Base-by-base conservation (phyloP, 1,139 yeast species). In the Magnusiomyces tetraspermus region DNA sequence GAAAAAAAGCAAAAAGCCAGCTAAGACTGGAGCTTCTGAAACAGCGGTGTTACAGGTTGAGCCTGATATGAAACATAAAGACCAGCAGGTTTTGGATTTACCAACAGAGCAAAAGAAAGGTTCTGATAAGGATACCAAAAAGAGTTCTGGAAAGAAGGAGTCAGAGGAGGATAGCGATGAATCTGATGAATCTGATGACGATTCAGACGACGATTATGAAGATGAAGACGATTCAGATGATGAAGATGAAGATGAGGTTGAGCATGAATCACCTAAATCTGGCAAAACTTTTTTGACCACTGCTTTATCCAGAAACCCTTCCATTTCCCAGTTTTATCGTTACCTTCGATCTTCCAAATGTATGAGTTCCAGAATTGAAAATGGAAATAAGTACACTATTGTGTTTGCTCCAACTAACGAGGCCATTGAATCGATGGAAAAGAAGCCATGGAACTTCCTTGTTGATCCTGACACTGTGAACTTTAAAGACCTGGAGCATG, bases 361-460 rank as follows among this genome's bases (percentile, higher is more conserved):
- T 23, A 53, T 65, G 46, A 60, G 60, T 30, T 42, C 54, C 30
- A 59, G 69, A 21, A 60, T 69, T 47, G 62, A 64, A 45, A 61
- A 65, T 49, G 61, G 59, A 24, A 50, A 58, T 19, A 51, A 55
- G 30, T 66, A 60, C 51, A 61, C 70, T 1, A 57, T 68, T 10
- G 61, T 69, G 21, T 59, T 69, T 53, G 72, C 72, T 5, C 72
- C 72, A 2, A 57, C 63, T 38, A 66, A 69, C 51, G 56, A 49
- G 11, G 72, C 70, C 11, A 60, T 69, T 53, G 58, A 60, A 23
- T 47, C 55, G 28, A 56, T 69, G 46, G 46, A 61, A 3, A 58
- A 60, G 36, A 68, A 69, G 56, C 72, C 72, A 2, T 69, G 71
- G 71, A 66, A 65, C 55, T 68, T 65, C 57, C 40, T n/a, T 36